Base-by-base conservation (phyloP, 352 stramenopile species). In the Phytophthora pluvialis region DNA sequence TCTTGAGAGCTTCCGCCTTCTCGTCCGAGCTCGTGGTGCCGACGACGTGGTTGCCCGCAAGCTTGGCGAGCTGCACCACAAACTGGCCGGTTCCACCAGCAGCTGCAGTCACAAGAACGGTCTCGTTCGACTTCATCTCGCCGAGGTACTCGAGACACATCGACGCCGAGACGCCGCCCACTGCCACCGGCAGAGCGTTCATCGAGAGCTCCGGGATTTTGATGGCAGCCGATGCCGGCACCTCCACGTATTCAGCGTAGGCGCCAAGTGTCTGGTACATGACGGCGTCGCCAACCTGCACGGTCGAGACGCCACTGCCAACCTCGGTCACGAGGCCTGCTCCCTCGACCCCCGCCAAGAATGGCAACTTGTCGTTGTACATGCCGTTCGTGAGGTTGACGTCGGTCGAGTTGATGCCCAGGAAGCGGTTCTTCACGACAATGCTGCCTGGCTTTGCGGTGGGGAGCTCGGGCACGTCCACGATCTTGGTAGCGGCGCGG, bases 31-130 rank as follows among this genome's bases (percentile, higher is more conserved):
- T 89, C 45, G 86, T 87, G 8, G 76, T 86, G 45, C 64, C 70
- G 12, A 90, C 80, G 12, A 85, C 75, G 16, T 77, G 64, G 62
- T 80, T 83, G n/a, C 78, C 78, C 7, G 86, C 58, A 9, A 77
- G 78, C 32, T 85, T 83, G 26, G 80, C 88, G 26, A 97, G 69
- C 59, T 96, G 89, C 40, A 95, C 72, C 35, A 83, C 89, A 36
- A 92, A 89, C 35, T 93, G 64, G 2, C 89, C 89, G 13, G 85
- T 94, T 44, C 84, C 87, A 29, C 89, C 81, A 31, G 70, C 60
- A 8, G 67, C 71, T 21, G 63, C 74, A 3, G 64, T 75, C 48
- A 80, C 59, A 9, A 80, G 49, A 39, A 82, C 50, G 1, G 60
- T 72, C 32, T 77, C 62, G 39, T 64, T 67, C 18, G 51, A 49